These are phyloP conservation scores for Daldinia sp. DNA, from an alignment of 2,329 filamentous ascomycete species.

Conservation along the genomic window DNA sequence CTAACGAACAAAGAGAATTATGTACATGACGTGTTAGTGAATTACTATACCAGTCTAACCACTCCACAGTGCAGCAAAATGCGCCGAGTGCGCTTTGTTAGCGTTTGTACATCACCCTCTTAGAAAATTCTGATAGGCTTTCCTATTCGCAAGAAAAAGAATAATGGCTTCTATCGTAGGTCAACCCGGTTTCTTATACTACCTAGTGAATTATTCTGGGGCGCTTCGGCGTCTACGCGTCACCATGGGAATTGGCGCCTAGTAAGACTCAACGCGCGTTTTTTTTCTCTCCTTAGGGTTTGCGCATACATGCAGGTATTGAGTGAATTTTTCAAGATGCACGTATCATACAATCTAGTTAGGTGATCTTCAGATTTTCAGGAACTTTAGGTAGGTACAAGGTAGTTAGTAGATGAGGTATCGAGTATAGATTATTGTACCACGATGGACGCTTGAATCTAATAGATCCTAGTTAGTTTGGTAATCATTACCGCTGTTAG, in stretches of 20 bases:
- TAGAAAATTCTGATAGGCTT: conserved; percentile 29
- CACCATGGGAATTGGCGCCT: conserved; percentile 1
- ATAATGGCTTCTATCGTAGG: conserved; percentile 10
- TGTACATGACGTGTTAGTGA: conserved; percentile 20
- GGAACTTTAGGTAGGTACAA: no score
- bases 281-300: neutral
- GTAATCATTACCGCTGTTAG: neutral
- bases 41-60: neutral
- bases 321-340: neutral
- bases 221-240: conserved; percentile 9
- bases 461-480: neutral
- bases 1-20: neutral
- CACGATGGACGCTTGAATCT: neutral
- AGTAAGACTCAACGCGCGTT: neutral
- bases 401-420: neutral
- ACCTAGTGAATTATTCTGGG: neutral
- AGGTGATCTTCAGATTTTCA: neutral
- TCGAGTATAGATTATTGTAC: neutral
- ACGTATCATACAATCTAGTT: neutral
- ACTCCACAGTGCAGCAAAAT: conserved; percentile 25
- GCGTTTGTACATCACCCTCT: conserved; percentile 32
- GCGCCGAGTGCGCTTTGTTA: conserved; percentile 10
- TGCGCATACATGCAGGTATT: neutral
- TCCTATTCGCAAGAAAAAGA: conserved; percentile 7
- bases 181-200: conserved; percentile 16